Base-by-base conservation (phyloP, 345 rosid species). In the Angophora floribunda region DNA sequence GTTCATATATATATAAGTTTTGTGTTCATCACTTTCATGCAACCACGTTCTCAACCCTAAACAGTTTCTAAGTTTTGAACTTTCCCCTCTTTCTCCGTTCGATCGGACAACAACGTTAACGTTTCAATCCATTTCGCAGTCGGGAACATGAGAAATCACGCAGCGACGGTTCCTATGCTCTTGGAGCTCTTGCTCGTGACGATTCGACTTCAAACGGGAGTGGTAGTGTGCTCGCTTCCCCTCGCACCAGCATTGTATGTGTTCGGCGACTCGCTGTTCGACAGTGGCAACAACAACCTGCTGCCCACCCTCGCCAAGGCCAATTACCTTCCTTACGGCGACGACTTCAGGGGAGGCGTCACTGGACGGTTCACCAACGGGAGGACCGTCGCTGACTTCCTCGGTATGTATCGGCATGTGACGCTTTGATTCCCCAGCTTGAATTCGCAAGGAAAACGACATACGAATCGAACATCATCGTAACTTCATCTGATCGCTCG, bases 301-400 rank as follows among this genome's bases (percentile, higher is more conserved):
- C 63, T 94, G 84, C 93, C 93, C 21, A 95, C 95, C 51, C 0
- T 90, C 7, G 92, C 92, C 1, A 92, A 53, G 89, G 94, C 92
- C 13, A 85, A 95, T 86, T 94, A 51, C 86, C 82, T 55, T 6
- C 95, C 95, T 4, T 94, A 92, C 55, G 95, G 94, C 4, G 51
- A 30, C 4, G 86, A 91, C 88, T 95, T 93, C 85, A 52, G 86
- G 30, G 2, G 70, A 4, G 93, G 92, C 26, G 51, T 59, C 45
- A 91, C 95, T 12, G 94, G 95, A 26, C 92, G 95, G 87, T 95
- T 95, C 92, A 93, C 91, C 15, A 91, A 95, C 79, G 94, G 95
- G 28, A 91, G 90, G 87, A 92, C 92, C 2, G 67, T 92, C 4
- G 87, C 91, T 0, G 94, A 95, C 84, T 91, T 92, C 50, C 61